These are phyloP conservation scores for Gossypium raimondii DNA, from an alignment of 345 rosid species.

Conservation along the genomic window DNA sequence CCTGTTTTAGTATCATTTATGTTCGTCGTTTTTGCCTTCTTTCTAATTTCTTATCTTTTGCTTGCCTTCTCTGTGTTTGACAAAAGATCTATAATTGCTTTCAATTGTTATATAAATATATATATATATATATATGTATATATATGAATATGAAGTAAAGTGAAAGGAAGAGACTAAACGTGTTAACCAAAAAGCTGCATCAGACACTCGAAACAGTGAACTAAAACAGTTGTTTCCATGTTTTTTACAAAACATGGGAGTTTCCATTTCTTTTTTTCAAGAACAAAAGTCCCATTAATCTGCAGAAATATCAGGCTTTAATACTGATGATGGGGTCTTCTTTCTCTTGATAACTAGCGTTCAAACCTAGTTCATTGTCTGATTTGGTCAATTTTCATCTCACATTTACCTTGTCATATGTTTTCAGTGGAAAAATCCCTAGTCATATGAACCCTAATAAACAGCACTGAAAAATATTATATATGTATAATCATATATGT, in stretches of 20 bases:
- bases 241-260: not conserved
- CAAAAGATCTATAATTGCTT: not conserved
- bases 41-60: not conserved
- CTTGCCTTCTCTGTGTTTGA: not conserved
- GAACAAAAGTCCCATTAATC: not conserved
- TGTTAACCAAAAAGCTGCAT: not conserved
- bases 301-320: too few species aligned
- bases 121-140: not conserved
- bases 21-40: conserved; percentile 5
- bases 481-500: too few species aligned
- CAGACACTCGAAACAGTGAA: conserved; percentile 7
- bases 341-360: too few species aligned
- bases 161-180: not conserved
- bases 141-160: not conserved
- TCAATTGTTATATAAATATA: too few species aligned
- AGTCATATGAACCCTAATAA: too few species aligned
- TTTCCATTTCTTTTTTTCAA: not conserved
- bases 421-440: too few species aligned
- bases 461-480: too few species aligned
- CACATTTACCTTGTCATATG: too few species aligned
- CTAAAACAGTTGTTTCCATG: not conserved
- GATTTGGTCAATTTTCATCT: too few species aligned
- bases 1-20: conserved; percentile 21
- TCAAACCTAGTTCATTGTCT: too few species aligned
- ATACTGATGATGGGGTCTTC: too few species aligned